A percentile compares a stretch with the other conserved stretches of the same genome.
These are phyloP conservation scores for Trichothecium roseum DNA, from an alignment of 2,329 filamentous ascomycete species.

Conservation along the genomic window DNA sequence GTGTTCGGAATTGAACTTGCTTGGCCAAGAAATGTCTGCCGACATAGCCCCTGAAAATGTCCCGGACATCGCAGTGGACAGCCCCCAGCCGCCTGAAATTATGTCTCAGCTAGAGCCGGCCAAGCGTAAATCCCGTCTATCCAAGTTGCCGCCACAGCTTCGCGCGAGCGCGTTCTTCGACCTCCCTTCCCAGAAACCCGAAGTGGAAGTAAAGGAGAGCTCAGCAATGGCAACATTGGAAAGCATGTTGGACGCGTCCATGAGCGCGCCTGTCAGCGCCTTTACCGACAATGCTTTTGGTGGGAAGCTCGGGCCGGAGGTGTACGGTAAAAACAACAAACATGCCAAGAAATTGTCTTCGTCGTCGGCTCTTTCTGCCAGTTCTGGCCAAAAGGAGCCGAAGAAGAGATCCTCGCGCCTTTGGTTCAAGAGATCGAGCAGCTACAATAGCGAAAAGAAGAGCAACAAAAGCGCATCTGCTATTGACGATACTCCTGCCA, in stretches of 20 bases:
- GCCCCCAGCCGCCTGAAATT: constrained; percentile 14
- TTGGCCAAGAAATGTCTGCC: constrained; percentile 8
- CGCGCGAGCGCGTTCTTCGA: constrained; percentile 92
- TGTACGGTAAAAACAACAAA: constrained; percentile 56
- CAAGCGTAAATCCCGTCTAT: constrained; percentile 18
- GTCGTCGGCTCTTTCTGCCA: constrained; percentile 11
- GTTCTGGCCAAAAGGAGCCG: constrained; percentile 13
- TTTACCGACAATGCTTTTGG: constrained; percentile 85
- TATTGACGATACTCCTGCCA: constrained; percentile 15
- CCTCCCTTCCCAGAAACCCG: constrained; percentile 40
- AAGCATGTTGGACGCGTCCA: constrained; percentile 83
- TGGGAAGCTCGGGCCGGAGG: constrained; percentile 62
- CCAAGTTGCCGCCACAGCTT: constrained; percentile 64
- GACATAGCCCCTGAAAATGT: constrained; percentile 7
- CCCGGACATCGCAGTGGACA: constrained; percentile 4
- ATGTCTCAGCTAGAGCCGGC: constrained; percentile 20
- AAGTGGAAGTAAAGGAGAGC: constrained; percentile 55
- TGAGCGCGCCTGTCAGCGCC: constrained; percentile 75
- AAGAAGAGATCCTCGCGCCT: constrained; percentile 41
- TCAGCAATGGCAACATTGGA: constrained; percentile 86
- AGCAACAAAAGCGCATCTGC: constrained; percentile 10
- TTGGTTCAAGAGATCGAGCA: constrained; percentile 30
- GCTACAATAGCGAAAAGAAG: constrained; percentile 17
- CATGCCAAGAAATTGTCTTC: constrained; percentile 25
- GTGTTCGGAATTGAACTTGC: constrained; percentile 8